phyloP scores from a whole-genome alignment of 139 green algal species.

The Tetraselmis chui region DNA sequence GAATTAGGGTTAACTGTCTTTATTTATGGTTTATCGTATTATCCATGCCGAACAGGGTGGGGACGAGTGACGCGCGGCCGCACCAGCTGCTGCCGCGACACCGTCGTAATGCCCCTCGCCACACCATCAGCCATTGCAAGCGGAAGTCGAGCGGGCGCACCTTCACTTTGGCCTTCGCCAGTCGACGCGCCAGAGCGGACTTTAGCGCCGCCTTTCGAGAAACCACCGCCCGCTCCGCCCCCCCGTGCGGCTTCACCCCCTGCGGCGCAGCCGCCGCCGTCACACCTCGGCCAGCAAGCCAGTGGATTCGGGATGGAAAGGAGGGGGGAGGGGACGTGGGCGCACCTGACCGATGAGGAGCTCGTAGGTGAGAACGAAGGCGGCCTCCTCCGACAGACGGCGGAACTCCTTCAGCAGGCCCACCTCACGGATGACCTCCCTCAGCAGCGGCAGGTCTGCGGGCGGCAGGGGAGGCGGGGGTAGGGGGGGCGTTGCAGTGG shows the following conservation, averaged over 20 bases:
- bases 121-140: too few relatives aligned
- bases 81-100: too few relatives aligned
- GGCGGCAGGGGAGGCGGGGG: too few relatives aligned
- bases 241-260: constrained; percentile 25
- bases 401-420: constrained; percentile 32
- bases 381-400: constrained; percentile 15
- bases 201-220: constrained; percentile 35
- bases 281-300: too few relatives aligned
- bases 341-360: constrained; percentile 62
- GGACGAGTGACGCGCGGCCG: too few relatives aligned
- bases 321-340: not conserved
- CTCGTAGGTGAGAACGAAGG: constrained; percentile 65
- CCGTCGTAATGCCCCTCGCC: too few relatives aligned
- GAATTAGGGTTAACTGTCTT: too few relatives aligned
- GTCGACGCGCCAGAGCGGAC: constrained; percentile 11
- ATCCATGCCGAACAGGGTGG: too few relatives aligned
- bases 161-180: constrained; percentile 20
- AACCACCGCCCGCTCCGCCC: constrained; percentile 21
- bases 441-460: constrained; percentile 51
- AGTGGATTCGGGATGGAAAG: not conserved
- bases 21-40: too few relatives aligned
- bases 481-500: too few relatives aligned
- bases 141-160: constrained; percentile 12
- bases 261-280: too few relatives aligned
- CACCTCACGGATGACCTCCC: constrained; percentile 35